Evolutionary conservation across 2,329 filamentous ascomycete genomes (phyloP), one percentile per base, ranked within the genome.

Genomic region (Microdochium bolleyi): DNA sequence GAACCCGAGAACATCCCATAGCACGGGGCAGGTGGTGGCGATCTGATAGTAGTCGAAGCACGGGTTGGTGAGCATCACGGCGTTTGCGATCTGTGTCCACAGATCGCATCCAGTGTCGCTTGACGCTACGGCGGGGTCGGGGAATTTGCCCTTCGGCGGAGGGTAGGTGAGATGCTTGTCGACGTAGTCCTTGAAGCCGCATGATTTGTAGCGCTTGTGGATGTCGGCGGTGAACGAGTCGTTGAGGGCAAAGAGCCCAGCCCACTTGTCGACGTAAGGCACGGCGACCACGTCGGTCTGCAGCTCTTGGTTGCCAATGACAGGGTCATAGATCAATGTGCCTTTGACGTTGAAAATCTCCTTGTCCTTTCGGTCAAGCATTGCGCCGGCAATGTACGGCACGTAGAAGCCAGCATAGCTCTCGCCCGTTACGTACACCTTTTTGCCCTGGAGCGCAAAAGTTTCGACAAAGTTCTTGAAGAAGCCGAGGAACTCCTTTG

Each of bases 21-120:
- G 72, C 2, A 84, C 58, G 0, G 89, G 89, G 64, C 89, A 94
- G 13, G 83, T 87, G 3, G 82, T 83, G 2, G 80, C 80, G 14
- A 92, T 79, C 50, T 87, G 80, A 69, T 92, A 94, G 11, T 88
- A 72, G 64, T 90, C 83, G 69, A 87, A 95, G 72, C 89, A 94
- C 0, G 89, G 89, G 69, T 94, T 94, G 32, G 81, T 67, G 1
- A 71, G 62, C 3, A 73, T 56, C 8, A 78, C 77, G 22, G 77
- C 70, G 53, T 76, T 66, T 60, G 78, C 87, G 21, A 89, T 60
- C 54, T 72, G 61, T 50, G 74, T 72, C 64, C 88, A 92, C 3
- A 73, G 76, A 0, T 69, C 62, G 0, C 69, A 69, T 34, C 61
- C 61, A 0, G 48, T 58, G 24, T 63, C 65, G 41, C 69, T 58